phyloP scores from a whole-genome alignment of 768 basidiomycete genomes.

The Glaciozyma antarctica region DNA sequence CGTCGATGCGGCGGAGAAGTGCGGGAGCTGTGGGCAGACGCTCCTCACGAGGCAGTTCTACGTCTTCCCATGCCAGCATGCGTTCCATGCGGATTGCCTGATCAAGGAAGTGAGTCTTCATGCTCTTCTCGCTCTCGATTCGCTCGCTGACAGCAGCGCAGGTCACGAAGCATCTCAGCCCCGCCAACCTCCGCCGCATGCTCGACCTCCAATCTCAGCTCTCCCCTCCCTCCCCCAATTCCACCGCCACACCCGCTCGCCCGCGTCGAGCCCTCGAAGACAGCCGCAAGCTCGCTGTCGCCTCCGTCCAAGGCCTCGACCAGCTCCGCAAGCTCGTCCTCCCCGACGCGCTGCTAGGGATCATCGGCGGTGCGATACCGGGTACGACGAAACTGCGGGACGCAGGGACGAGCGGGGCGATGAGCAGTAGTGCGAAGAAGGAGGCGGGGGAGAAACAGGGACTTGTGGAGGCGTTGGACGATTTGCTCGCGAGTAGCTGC shows the following conservation, averaged over 20 bases:
- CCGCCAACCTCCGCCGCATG: conserved; percentile 71
- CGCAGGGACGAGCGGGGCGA: conserved; percentile 37
- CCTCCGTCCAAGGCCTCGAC: conserved; percentile 45
- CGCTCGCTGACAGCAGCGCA: conserved; percentile 37
- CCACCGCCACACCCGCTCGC: conserved; percentile 6
- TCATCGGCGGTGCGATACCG: conserved; percentile 50
- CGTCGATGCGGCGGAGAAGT: conserved; percentile 75
- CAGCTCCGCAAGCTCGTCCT: conserved; percentile 81
- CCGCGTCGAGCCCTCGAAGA: conserved; percentile 22
- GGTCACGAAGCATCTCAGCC: conserved; percentile 86
- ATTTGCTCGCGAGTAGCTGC: conserved; percentile 76
- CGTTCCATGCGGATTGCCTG: conserved; percentile 94
- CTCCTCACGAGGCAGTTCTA: conserved; percentile 88
- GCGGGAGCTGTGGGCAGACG: conserved; percentile 64
- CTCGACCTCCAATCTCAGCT: conserved; percentile 75
- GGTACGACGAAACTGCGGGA: conserved; percentile 5
- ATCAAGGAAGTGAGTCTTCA: conserved; percentile 68
- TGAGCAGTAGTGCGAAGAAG: conserved; percentile 52
- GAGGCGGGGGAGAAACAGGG: conserved; percentile 66
- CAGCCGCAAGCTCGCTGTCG: conserved; percentile 34
- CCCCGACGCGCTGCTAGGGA: conserved; percentile 79
- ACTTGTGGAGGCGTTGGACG: conserved; percentile 74
- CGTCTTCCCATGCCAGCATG: conserved; percentile 95
- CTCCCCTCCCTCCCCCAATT: conserved; percentile 43
- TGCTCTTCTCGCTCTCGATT: conserved; percentile 11